phyloP scores from a whole-genome alignment of 345 rosid species.

The Dipteronia sinensis region DNA sequence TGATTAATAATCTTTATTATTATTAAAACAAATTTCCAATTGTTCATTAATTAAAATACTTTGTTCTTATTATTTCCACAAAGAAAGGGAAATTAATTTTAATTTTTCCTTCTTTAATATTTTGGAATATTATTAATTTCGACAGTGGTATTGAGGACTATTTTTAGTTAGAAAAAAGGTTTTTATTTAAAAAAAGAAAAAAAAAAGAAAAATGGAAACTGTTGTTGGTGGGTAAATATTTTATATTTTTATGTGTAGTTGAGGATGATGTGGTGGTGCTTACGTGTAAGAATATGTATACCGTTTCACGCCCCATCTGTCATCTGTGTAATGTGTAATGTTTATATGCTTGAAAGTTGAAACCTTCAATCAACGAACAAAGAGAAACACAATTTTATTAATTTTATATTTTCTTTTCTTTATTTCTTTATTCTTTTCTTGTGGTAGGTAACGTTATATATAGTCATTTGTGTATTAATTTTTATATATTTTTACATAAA shows the following conservation, averaged over 20 bases:
- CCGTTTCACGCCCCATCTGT: neutral
- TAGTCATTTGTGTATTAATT: no score
- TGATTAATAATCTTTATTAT: neutral
- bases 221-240: slow-evolving; percentile 19
- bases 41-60: neutral
- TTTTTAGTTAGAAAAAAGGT: neutral
- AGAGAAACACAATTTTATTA: neutral
- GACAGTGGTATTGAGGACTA: neutral
- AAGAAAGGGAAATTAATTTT: slow-evolving; percentile 18
- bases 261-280: slow-evolving; percentile 4
- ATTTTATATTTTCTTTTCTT: neutral
- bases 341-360: neutral
- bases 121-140: slow-evolving; percentile 19
- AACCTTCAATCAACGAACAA: neutral
- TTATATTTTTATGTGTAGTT: neutral
- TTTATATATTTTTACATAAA: no score
- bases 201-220: neutral
- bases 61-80: slow-evolving; percentile 27
- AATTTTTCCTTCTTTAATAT: slow-evolving; percentile 6
- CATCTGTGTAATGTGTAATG: neutral
- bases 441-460: neutral
- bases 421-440: no score
- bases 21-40: neutral
- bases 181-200: no score
- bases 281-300: slow-evolving; percentile 22